Evolutionary conservation across 2,329 filamentous ascomycete genomes (phyloP).

Genomic region (Colletotrichum costaricense): DNA sequence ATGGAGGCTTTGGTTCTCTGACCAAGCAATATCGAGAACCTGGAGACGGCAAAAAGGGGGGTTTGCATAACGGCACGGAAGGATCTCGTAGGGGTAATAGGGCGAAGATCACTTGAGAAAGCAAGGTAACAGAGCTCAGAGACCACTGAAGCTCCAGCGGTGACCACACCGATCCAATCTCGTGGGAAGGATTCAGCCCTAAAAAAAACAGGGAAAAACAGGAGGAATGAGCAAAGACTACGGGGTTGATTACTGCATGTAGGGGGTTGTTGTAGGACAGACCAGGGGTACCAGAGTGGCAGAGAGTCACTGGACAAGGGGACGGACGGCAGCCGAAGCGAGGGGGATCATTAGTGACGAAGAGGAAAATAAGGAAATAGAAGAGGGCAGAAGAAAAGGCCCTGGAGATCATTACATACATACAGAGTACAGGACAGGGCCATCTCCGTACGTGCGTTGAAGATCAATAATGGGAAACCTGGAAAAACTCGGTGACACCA

Average conservation of each 20-base stretch:
- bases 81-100: background rate
- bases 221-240: background rate
- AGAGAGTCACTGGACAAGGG: background rate
- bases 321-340: slow-evolving; percentile 3
- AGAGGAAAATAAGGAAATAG: background rate
- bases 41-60: background rate
- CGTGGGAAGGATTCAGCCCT: background rate
- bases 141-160: background rate
- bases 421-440: background rate
- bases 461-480: slow-evolving; percentile 15
- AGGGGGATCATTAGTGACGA: background rate
- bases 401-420: slow-evolving; percentile 22
- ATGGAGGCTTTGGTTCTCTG: background rate
- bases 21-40: background rate
- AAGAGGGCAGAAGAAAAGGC: slow-evolving; percentile 18
- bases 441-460: slow-evolving; percentile 2
- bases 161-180: slow-evolving; percentile 18
- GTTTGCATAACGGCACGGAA: background rate
- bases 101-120: background rate
- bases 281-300: background rate
- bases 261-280: background rate
- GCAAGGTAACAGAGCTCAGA: background rate
- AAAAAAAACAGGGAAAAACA: slow-evolving; percentile 19
- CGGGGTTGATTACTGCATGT: background rate
- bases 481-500: slow-evolving; percentile 1